Conservation (phyloP, 345 rosid species). For the Isatis tinctoria region DNA sequence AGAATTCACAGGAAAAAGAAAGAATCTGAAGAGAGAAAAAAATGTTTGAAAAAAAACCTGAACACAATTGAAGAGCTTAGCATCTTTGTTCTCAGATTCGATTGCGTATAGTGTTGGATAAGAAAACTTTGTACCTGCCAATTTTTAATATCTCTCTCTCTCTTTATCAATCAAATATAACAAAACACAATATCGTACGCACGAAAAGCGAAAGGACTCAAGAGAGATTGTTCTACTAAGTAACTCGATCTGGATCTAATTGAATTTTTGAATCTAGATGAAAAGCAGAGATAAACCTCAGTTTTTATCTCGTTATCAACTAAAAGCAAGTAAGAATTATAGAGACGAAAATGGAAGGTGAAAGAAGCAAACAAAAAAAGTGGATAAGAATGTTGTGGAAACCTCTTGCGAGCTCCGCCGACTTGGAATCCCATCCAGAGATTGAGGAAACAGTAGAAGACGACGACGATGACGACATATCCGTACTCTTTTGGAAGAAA, state of each 20-base stretch:
- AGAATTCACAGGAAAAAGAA: no score
- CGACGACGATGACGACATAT: slow-evolving; percentile 46
- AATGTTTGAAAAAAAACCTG: slow-evolving; percentile 48
- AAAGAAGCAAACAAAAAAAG: background rate
- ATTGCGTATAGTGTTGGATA: slow-evolving; percentile 78
- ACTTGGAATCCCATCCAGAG: slow-evolving; percentile 28
- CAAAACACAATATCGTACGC: no score
- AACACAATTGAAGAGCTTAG: slow-evolving; percentile 76
- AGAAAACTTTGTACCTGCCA: slow-evolving; percentile 38
- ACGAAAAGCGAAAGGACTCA: no score
- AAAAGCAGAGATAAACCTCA: background rate
- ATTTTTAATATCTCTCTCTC: background rate
- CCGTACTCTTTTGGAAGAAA: slow-evolving; percentile 63
- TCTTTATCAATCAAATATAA: background rate
- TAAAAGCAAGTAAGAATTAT: no score
- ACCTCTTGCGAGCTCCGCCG: slow-evolving; percentile 27
- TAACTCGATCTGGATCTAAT: no score
- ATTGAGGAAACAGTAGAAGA: slow-evolving; percentile 18
- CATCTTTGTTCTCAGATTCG: slow-evolving; percentile 80
- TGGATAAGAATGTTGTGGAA: background rate
- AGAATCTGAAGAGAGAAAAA: no score
- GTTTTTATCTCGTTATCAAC: no score
- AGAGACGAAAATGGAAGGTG: no score
- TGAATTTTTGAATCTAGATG: background rate
- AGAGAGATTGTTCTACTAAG: no score